Percentiles rank a stretch among this genome's conserved stretches.
phyloP scores from a whole-genome alignment of 2,329 filamentous ascomycete genomes.

The Boeremia lycopersici region DNA sequence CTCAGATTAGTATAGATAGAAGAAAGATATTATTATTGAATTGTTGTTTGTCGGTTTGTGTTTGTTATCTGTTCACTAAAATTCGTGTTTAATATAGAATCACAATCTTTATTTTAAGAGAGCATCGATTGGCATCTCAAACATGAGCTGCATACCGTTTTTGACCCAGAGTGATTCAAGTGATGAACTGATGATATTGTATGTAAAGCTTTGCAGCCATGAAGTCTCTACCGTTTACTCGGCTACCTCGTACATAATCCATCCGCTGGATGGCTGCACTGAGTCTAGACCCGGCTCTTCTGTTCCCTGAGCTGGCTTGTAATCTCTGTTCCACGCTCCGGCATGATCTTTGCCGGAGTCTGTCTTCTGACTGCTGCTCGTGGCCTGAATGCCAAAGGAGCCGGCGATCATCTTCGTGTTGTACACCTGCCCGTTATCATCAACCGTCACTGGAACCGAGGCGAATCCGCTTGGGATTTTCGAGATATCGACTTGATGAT shows the following conservation, averaged over 20 bases:
- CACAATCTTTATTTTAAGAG: too few species aligned
- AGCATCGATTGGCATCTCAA: too few species aligned
- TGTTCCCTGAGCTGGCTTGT: not conserved
- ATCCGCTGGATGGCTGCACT: constrained; percentile 18
- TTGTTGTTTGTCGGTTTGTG: not conserved
- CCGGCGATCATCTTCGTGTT: constrained; percentile 21
- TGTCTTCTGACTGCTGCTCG: constrained; percentile 3
- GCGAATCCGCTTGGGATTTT: constrained; percentile 13
- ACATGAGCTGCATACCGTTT: too few species aligned
- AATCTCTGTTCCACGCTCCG: not conserved
- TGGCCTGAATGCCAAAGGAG: constrained; percentile 16
- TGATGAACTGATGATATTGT: too few species aligned
- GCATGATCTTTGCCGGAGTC: not conserved
- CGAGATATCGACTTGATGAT: constrained; percentile 9
- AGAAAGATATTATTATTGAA: not conserved
- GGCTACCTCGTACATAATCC: constrained; percentile 21
- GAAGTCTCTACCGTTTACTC: not conserved
- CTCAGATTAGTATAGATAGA: constrained; percentile 3
- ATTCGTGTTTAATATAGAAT: too few species aligned
- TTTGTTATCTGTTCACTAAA: not conserved
- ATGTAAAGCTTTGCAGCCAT: too few species aligned
- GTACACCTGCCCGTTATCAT: constrained; percentile 15
- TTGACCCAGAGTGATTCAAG: too few species aligned
- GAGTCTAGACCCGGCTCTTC: constrained; percentile 12
- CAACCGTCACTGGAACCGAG: constrained; percentile 17